A percentile compares a stretch with the other conserved stretches of the same genome.
Conservation (phyloP, 2,329 filamentous ascomycete genomes). For the Aspergillus intermedius region DNA sequence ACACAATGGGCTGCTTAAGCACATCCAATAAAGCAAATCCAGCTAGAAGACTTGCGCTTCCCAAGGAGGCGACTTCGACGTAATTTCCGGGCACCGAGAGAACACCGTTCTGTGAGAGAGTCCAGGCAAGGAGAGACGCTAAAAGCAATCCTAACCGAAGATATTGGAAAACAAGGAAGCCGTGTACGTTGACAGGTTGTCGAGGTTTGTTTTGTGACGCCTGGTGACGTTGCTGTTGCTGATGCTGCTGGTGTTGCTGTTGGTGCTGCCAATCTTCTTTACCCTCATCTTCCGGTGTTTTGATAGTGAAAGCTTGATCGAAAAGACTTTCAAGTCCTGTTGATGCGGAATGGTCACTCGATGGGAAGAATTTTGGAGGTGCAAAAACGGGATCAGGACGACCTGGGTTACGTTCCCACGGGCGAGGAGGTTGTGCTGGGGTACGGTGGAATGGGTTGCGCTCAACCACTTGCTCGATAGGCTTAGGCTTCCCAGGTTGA, state of each 20-base stretch:
- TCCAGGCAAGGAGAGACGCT: conserved; percentile 26
- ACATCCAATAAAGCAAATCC: conserved; percentile 35
- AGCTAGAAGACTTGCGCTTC: conserved; percentile 33
- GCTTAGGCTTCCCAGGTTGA: conserved; percentile 22
- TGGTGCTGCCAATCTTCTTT: conserved; percentile 13
- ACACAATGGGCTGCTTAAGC: conserved; percentile 29
- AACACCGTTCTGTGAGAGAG: conserved; percentile 24
- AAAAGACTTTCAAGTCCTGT: conserved; percentile 44
- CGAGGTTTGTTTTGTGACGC: conserved; percentile 4
- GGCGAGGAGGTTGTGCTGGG: conserved; percentile 18
- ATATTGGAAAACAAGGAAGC: conserved; percentile 20
- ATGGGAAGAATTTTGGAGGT: conserved; percentile 42
- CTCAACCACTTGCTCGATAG: conserved; percentile 29
- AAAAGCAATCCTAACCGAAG: conserved; percentile 25
- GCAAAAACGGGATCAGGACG: conserved; percentile 31
- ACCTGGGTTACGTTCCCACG: conserved; percentile 12
- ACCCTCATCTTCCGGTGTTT: conserved; percentile 22
- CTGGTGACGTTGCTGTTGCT: not conserved
- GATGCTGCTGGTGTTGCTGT: no score
- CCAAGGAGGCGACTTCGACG: conserved; percentile 32
- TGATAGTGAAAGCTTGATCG: conserved; percentile 38
- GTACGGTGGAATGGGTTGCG: conserved; percentile 33
- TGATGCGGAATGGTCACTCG: conserved; percentile 33
- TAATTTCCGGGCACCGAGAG: conserved; percentile 31
- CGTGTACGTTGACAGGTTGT: conserved; percentile 7